Conservation (phyloP, 2,329 filamentous ascomycete species). For the Claviceps monticola region DNA sequence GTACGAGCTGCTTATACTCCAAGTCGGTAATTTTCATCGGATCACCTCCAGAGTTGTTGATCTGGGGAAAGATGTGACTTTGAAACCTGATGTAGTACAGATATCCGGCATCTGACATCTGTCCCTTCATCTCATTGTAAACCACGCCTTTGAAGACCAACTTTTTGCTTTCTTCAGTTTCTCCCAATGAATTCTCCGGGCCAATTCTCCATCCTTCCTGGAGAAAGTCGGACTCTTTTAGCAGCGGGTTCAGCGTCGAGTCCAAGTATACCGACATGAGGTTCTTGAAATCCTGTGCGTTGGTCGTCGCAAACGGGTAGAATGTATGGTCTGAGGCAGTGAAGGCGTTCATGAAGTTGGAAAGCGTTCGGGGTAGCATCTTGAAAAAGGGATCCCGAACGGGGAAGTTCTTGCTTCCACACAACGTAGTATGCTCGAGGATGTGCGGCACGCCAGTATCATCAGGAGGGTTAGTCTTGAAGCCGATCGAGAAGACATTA, state of each 20-base stretch:
- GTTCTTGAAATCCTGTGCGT: constrained; percentile 88
- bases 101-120: constrained; percentile 95
- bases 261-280: constrained; percentile 94
- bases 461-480: constrained; percentile 97
- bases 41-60: constrained; percentile 95
- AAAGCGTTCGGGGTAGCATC: constrained; percentile 95
- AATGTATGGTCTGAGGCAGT: constrained; percentile 93
- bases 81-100: constrained; percentile 92
- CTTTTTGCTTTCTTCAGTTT: constrained; percentile 43
- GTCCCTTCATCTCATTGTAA: constrained; percentile 99
- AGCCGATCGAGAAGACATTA: constrained; percentile 98
- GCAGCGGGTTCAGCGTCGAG: constrained; percentile 75
- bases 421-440: constrained; percentile 91
- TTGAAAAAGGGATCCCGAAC: constrained; percentile 99
- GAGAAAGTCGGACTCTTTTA: constrained; percentile 83
- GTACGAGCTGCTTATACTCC: constrained; percentile 76
- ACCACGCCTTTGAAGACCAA: constrained; percentile 95
- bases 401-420: constrained; percentile 90
- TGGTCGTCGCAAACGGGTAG: constrained; percentile 96
- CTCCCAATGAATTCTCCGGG: constrained; percentile 67
- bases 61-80: constrained; percentile 82
- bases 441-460: constrained; percentile 95
- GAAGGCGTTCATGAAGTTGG: constrained; percentile 99
- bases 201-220: constrained; percentile 97
- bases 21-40: constrained; percentile 92